These are phyloP conservation scores for Cenchrus purpureus DNA, from an alignment of 176 grass and related monocot genomes.

Conservation along the genomic window DNA sequence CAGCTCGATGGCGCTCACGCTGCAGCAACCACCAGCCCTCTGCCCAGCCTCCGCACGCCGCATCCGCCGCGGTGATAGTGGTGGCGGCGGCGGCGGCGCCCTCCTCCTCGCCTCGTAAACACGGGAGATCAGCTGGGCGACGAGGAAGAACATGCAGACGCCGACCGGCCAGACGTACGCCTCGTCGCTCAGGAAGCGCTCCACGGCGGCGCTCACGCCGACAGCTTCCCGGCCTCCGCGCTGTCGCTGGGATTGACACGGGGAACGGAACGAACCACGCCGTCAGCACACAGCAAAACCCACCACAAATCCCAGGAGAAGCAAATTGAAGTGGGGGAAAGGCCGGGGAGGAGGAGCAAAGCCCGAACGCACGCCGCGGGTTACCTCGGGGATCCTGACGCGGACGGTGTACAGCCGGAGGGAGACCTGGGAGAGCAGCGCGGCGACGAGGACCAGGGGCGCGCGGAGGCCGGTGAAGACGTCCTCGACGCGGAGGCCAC, in stretches of 20 bases:
- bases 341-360: too few relatives aligned
- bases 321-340: neutral
- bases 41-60: neutral
- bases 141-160: neutral
- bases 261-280: too few relatives aligned
- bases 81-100: neutral
- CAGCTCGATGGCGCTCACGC: neutral
- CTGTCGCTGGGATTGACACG: neutral
- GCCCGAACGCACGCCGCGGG: too few relatives aligned
- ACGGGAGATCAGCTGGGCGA: neutral
- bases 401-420: neutral
- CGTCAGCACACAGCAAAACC: neutral
- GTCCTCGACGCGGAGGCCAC: neutral
- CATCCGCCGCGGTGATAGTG: too few relatives aligned
- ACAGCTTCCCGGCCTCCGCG: neutral
- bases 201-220: neutral
- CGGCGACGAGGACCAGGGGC: neutral
- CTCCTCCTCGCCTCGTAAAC: neutral
- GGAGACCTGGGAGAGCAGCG: neutral
- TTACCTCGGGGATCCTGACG: neutral
- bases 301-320: neutral
- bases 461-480: neutral
- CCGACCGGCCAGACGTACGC: neutral
- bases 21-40: neutral
- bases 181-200: too few relatives aligned